phyloP scores from a whole-genome alignment of 441 rosid species.

The Pelargonium citronellum region DNA sequence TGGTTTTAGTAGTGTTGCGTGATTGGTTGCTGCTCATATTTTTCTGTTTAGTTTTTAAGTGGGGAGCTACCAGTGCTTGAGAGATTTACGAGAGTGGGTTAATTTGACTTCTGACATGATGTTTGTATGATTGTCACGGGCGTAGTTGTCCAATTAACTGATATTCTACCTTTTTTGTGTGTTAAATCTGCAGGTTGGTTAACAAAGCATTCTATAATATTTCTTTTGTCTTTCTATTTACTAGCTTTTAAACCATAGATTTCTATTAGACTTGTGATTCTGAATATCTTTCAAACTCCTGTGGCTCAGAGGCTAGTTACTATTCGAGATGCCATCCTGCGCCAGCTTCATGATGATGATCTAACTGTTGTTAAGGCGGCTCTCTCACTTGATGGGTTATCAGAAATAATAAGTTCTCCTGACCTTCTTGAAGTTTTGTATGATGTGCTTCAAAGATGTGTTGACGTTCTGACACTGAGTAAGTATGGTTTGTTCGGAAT shows the following conservation, averaged over 20 bases:
- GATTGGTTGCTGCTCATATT: background rate
- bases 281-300: constrained; percentile 8
- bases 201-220: background rate
- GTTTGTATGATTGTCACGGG: background rate
- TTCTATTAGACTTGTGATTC: background rate
- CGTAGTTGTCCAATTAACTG: background rate
- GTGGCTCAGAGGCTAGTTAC: constrained; percentile 52
- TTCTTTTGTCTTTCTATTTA: background rate
- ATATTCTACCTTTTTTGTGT: background rate
- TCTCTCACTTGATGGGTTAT: constrained; percentile 56
- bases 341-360: constrained; percentile 82
- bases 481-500: constrained; percentile 25
- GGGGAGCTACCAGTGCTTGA: background rate
- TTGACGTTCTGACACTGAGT: constrained; percentile 46
- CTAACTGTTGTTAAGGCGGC: constrained; percentile 72
- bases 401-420: constrained; percentile 45
- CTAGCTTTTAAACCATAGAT: background rate
- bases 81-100: too few relatives aligned
- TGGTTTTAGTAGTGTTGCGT: constrained; percentile 4
- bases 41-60: background rate
- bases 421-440: constrained; percentile 58
- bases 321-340: constrained; percentile 62
- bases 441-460: constrained; percentile 51
- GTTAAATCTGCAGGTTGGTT: background rate
- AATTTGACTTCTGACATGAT: background rate